Evolutionary conservation across 1,284 basidiomycete species (phyloP).

Genomic region (Boletus mariae): DNA sequence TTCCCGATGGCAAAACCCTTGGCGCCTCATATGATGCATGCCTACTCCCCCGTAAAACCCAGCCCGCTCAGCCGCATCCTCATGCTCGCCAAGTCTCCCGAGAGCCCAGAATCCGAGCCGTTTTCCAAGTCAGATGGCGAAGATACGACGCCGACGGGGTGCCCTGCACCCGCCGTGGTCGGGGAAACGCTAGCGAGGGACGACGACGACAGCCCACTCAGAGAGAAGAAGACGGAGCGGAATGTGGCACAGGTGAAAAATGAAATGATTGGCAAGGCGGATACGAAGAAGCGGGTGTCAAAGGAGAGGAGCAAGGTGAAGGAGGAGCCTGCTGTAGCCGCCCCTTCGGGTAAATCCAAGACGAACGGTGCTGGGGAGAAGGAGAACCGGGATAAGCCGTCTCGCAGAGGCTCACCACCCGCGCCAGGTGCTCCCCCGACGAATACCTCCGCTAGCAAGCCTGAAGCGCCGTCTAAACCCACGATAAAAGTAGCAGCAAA

Average conservation of each 20-base stretch:
- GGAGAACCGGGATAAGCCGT: conserved; percentile 31
- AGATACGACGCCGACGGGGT: conserved; percentile 7
- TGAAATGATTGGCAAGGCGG: conserved; percentile 22
- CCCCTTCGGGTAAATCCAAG: conserved; percentile 19
- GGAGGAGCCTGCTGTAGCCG: conserved; percentile 18
- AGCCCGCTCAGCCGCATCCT: conserved; percentile 74
- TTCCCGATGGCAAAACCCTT: conserved; percentile 71
- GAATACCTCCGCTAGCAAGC: conserved; percentile 20
- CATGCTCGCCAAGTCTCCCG: conserved; percentile 61
- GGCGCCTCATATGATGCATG: conserved; percentile 65
- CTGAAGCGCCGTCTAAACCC: conserved; percentile 13
- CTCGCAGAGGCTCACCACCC: conserved; percentile 20
- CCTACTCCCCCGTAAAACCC: conserved; percentile 73
- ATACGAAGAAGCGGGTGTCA: conserved; percentile 26
- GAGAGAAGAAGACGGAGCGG: conserved; percentile 41
- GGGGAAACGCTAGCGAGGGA: not conserved
- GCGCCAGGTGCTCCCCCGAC: conserved; percentile 6
- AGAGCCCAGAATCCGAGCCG: conserved; percentile 34
- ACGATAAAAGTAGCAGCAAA: conserved; percentile 24
- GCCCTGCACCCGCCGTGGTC: not conserved
- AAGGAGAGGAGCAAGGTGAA: conserved; percentile 45
- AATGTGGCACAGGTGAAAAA: conserved; percentile 21
- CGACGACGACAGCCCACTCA: conserved; percentile 35
- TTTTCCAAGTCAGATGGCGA: not conserved
- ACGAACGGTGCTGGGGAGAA: conserved; percentile 31